These are phyloP conservation scores for Candida nemodendra DNA, from an alignment of 805 yeast genomes.

Conservation along the genomic window DNA sequence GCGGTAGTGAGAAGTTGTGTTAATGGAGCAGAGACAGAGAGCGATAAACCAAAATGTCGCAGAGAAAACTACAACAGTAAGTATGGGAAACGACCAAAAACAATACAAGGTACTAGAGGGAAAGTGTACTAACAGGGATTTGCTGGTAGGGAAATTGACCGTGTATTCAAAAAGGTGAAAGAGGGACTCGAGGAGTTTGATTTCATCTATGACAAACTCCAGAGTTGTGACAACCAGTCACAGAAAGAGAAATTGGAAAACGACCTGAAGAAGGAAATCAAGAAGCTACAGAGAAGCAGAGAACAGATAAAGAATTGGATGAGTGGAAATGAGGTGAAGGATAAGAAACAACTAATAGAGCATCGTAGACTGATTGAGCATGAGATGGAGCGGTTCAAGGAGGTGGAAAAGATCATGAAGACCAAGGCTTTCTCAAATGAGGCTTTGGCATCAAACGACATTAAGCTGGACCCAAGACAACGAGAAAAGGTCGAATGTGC, in stretches of 20 bases:
- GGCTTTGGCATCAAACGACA: constrained; percentile 64
- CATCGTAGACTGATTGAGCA: constrained; percentile 65
- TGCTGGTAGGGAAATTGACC: constrained; percentile 80
- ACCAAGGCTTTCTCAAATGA: constrained; percentile 93
- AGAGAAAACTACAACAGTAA: constrained; percentile 49
- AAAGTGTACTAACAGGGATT: too few species aligned
- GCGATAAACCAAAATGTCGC: constrained; percentile 38
- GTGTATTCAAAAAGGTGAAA: constrained; percentile 84
- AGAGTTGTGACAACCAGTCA: constrained; percentile 74
- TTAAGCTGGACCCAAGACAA: constrained; percentile 72
- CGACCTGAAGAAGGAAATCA: constrained; percentile 91
- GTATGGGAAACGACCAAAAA: too few species aligned
- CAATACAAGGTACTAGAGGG: too few species aligned
- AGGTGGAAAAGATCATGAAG: constrained; percentile 88
- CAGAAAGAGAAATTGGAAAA: constrained; percentile 92
- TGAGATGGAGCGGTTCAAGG: constrained; percentile 95
- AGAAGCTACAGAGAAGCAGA: constrained; percentile 87
- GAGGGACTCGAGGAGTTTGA: constrained; percentile 91
- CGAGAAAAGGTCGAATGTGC: constrained; percentile 73
- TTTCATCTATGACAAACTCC: constrained; percentile 79
- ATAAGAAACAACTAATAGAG: constrained; percentile 77
- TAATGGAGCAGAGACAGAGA: constrained; percentile 9
- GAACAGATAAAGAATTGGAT: constrained; percentile 97
- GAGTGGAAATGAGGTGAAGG: constrained; percentile 86
- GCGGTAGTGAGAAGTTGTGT: neutral